Base-by-base conservation (phyloP, 2,329 filamentous ascomycete species). In the Knoxdaviesia capensis region DNA sequence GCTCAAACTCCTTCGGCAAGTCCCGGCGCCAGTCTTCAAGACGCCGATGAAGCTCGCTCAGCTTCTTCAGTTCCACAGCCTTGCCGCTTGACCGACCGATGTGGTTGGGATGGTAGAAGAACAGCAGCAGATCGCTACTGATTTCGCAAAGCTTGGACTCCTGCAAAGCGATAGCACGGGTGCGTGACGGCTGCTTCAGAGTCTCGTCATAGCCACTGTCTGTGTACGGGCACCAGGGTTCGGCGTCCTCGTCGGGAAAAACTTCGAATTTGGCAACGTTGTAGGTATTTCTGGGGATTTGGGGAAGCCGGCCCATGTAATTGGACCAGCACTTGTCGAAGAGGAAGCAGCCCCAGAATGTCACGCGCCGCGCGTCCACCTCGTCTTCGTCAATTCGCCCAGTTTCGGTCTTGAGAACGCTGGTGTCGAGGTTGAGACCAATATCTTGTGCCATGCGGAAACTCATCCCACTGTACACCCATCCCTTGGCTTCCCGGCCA, bases 321-420 rank as follows among this genome's bases (percentile, higher is more conserved):
- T 94, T 96, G 40, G 87, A 94, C 87, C 88, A 96, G 57, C 85
- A 93, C 68, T 94, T 96, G 63, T 98, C 90, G 56, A 96, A 93
- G n/a, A 94, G 62, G 58, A 90, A 96, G 56, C 87, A 94, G 6
- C 90, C 90, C 90, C 90, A 96, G 54, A 94, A 96, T 0, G 90
- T 96, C 36, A 96, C 79, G 42, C 83, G 71, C 35, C 90, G 70
- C 3, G 86, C 87, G 59, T 98, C 90, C 35, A 92, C 72, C 56
- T 94, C 88, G 39, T 81, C 71, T 44, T 94, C 84, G 46, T 77
- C 75, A 48, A 88, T 68, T 31, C 64, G 59, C 41, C 70, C 66
- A 44, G 63, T 67, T 44, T 69, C 71, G 6, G 62, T 60, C 6
- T 71, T 69, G 45, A 84, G 68, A 6, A 74, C 74, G 11, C 74